Base-by-base conservation (phyloP, 805 yeast species). In the Saccharomycopsis capsularis region DNA sequence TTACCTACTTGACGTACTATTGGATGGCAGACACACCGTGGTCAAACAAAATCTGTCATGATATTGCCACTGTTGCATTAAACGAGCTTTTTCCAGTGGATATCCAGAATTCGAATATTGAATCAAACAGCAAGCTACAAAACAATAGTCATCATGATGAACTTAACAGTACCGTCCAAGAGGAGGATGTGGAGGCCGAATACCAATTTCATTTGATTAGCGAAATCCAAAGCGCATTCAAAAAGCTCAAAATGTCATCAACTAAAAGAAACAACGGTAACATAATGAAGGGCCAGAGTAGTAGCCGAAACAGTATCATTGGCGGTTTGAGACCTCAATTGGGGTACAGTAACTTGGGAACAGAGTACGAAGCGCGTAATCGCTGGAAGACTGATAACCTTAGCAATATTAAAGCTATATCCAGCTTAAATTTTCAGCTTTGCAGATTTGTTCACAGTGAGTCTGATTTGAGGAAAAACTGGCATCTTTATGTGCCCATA, bases 311-410 rank as follows among this genome's bases (percentile, higher is more conserved):
- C 11, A 7, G 32, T 9, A 13, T 29, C 11, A 29, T 43, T 32
- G 46, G 47, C 22, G 47, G 47, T 4, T 23, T 44, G n/a, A 7
- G 30, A n/a, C 47, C 47, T 22, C 47, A 44, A 24, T 16, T 44
- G 9, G 47, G 47, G 11, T 44, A 25, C 47, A 22, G 19, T 34
- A 9, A 6, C 19, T 7, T 19, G 6, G 46, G 21, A 11, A 21
- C 29, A 16, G n/a, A 19, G 7, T 44, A 44, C 23, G 47, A 44
- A 15, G n/a, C 27, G 21, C 27, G 47, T 11, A 37, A 29, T 22
- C 9, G 3, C 4, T 44, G 47, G 47, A 34, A 34, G 19, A 16
- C 18, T 15, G n/a, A 11, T 3, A 23, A 13, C 7, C n/a, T 22
- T 21, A 19, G n/a, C 16, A 39, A 46, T 25, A 3, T 46, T 9